Evolutionary conservation across 2,329 filamentous ascomycete species (phyloP).

Genomic region (Neofusicoccum sp.): DNA sequence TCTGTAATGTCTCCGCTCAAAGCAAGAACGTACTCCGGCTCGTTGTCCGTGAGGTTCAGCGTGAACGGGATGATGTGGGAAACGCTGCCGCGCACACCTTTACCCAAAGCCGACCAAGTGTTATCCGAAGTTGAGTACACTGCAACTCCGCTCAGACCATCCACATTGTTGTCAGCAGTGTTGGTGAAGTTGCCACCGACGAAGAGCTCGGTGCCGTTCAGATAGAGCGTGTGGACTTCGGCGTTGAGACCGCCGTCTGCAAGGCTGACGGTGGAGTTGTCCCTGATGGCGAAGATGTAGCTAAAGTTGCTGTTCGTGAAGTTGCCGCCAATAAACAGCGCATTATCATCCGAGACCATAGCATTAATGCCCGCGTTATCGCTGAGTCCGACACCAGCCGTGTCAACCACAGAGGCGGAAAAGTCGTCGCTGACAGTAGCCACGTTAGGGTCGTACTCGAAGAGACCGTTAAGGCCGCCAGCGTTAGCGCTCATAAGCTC

Average conservation of each 20-base stretch:
- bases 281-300: conserved; percentile 77
- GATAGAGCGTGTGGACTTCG: conserved; percentile 71
- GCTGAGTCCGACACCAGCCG: conserved; percentile 71
- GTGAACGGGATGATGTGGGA: conserved; percentile 72
- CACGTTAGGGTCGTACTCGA: conserved; percentile 76
- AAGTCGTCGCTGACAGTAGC: conserved; percentile 65
- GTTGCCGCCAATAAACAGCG: conserved; percentile 79
- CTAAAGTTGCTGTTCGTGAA: conserved; percentile 68
- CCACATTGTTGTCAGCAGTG: conserved; percentile 62
- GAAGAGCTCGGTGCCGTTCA: conserved; percentile 68
- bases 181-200: conserved; percentile 85
- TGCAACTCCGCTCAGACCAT: conserved; percentile 75
- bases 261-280: conserved; percentile 63
- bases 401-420: conserved; percentile 72
- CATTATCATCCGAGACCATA: conserved; percentile 62
- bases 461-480: conserved; percentile 84
- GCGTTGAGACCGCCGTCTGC: conserved; percentile 77
- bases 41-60: conserved; percentile 73
- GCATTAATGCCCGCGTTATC: conserved; percentile 68
- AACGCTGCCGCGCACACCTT: conserved; percentile 82
- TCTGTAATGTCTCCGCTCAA: conserved; percentile 79
- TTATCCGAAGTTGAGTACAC: conserved; percentile 70
- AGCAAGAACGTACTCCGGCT: conserved; percentile 72
- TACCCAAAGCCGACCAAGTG: conserved; percentile 77
- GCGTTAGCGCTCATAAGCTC: conserved; percentile 71